These are phyloP conservation scores for Elaphomyces granulatus DNA, from an alignment of 495 filamentous ascomycete genomes.

Conservation along the genomic window DNA sequence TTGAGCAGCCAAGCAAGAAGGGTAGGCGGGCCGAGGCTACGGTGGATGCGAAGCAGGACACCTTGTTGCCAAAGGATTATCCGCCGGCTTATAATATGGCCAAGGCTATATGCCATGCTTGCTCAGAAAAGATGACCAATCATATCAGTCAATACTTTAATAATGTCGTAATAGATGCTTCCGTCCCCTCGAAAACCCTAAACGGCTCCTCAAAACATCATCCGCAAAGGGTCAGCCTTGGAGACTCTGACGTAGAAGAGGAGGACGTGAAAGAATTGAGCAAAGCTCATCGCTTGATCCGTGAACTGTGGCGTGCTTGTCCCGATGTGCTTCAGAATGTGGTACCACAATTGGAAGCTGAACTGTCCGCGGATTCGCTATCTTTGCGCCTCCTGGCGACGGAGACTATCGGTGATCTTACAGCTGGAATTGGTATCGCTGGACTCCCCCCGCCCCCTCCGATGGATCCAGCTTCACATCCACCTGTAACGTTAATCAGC, in stretches of 20 bases:
- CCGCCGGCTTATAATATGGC: slow-evolving; percentile 93
- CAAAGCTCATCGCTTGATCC: slow-evolving; percentile 78
- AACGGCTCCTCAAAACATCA: slow-evolving; percentile 30
- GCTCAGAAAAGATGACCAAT: slow-evolving; percentile 82
- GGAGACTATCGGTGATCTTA: slow-evolving; percentile 87
- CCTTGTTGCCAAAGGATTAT: slow-evolving; percentile 66
- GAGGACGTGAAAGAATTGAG: slow-evolving; percentile 73
- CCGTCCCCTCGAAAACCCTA: slow-evolving; percentile 28
- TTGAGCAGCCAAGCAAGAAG: slow-evolving; percentile 33
- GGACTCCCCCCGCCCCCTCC: slow-evolving; percentile 58
- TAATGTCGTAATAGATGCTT: slow-evolving; percentile 83
- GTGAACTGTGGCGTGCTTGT: slow-evolving; percentile 88
- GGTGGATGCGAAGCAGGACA: slow-evolving; percentile 59
- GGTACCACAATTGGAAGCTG: slow-evolving; percentile 84
- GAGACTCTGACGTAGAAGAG: slow-evolving; percentile 67
- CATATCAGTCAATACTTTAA: slow-evolving; percentile 94
- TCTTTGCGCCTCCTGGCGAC: slow-evolving; percentile 75
- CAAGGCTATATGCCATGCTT: slow-evolving; percentile 81
- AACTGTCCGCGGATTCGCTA: slow-evolving; percentile 78
- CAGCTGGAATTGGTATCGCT: slow-evolving; percentile 78
- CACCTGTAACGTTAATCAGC: slow-evolving; percentile 52
- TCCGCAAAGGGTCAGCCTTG: slow-evolving; percentile 36
- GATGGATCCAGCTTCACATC: slow-evolving; percentile 69
- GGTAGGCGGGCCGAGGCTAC: slow-evolving; percentile 45
- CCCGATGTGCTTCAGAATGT: slow-evolving; percentile 84